phyloP scores from a whole-genome alignment of 768 basidiomycete genomes.

The Russula vinacea region DNA sequence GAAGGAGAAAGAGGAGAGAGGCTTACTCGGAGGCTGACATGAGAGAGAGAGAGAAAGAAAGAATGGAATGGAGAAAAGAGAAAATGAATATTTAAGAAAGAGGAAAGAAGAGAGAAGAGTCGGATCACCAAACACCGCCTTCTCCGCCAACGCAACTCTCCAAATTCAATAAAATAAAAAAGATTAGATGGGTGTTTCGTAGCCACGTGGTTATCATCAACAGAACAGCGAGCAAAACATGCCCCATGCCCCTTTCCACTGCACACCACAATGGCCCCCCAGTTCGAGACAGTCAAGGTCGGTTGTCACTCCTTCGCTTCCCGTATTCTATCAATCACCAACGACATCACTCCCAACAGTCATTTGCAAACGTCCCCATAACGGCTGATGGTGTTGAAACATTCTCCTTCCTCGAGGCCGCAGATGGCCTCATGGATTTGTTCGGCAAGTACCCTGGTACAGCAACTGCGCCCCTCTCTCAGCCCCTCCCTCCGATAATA shows the following conservation, averaged over 20 bases:
- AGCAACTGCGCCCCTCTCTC: not conserved
- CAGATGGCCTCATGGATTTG: conserved; percentile 76
- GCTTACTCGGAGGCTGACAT: conserved; percentile 26
- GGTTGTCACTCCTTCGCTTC: conserved; percentile 21
- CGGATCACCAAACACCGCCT: conserved; percentile 12
- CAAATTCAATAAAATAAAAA: not conserved
- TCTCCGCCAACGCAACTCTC: not conserved
- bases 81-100: not conserved
- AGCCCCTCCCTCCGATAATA: not conserved
- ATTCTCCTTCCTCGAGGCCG: conserved; percentile 74
- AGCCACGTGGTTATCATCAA: conserved; percentile 20
- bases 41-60: not conserved
- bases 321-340: conserved; percentile 13
- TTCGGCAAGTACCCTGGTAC: conserved; percentile 50
- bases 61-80: conserved; percentile 1
- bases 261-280: conserved; percentile 46
- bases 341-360: conserved; percentile 45
- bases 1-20: not conserved
- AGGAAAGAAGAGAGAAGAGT: not conserved
- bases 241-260: conserved; percentile 18
- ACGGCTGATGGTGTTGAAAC: conserved; percentile 80
- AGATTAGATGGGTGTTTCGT: conserved; percentile 1
- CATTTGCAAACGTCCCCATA: conserved; percentile 80
- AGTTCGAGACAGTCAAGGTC: conserved; percentile 70
- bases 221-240: not conserved